Base-by-base conservation (phyloP, 225 moss, liverwort and hornwort species). In the Antitrichia curtipendula region DNA sequence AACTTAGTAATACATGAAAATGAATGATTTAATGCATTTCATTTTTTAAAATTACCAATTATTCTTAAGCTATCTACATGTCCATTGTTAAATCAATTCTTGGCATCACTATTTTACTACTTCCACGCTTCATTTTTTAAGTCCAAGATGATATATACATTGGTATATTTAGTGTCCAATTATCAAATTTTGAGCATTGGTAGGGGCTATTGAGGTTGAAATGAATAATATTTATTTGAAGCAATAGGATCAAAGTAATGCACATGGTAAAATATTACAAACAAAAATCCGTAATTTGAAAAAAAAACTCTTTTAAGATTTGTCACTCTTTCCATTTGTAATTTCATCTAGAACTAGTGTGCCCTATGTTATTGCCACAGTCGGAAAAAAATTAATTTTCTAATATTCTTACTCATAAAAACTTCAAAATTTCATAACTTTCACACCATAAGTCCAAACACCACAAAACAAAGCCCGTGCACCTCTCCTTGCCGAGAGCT, bases 141-240 rank as follows among this genome's bases (percentile, higher is more conserved):
- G 3, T 75, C 15, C 1, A 52, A 52, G 8, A 23, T 75, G 52
- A 36, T 8, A 8, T 23, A 10, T 2, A 36, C 6, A 34, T 52
- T 52, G 23, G 34, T 0, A 3, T 23, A 23, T 75, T 45, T 34
- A 6, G 13, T 45, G 4, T 49, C 13, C 5, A 34, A 14, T 75
- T 52, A n/a, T 34, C n/a, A 76, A 76, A 76, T 53, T 74, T 53
- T 36, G 9, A 36, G 10, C 0, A 0, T 4, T 0, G 0, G 1
- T 54, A 77, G 36, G 16, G 0, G 20, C 8, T 53, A 15, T 54
- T 49, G 13, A 53, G 16, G 16, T n/a, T 53, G 15, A 53, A 36
- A 24, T 76, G 15, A 23, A 76, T 7, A 53, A 36, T 54, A 54
- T 77, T 54, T 10, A 21, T 54, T 16, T n/a, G 10, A n/a, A 5